These are phyloP conservation scores for Irpex lacteus DNA, from an alignment of 1,284 basidiomycete species.

Conservation along the genomic window DNA sequence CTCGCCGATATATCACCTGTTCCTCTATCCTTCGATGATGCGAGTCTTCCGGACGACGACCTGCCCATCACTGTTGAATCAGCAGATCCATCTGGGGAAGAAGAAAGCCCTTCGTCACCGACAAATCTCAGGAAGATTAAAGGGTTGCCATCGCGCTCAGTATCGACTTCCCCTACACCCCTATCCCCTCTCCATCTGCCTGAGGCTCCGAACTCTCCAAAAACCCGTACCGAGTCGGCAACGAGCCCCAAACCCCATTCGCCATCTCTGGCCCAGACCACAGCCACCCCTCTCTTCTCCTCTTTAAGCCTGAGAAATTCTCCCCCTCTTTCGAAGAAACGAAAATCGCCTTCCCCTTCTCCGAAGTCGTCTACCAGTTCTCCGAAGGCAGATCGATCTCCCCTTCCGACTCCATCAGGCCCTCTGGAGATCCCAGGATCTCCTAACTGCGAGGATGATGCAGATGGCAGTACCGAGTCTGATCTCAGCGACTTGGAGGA, in stretches of 20 bases:
- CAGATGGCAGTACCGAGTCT: not conserved
- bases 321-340: not conserved
- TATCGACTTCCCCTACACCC: not conserved
- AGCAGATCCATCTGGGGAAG: not conserved
- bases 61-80: not conserved
- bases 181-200: not conserved
- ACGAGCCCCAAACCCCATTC: not conserved
- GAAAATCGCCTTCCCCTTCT: not conserved
- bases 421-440: not conserved
- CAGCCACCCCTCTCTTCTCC: not conserved
- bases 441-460: not conserved
- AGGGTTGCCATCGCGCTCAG: not conserved
- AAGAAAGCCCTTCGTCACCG: not conserved
- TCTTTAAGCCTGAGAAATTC: not conserved
- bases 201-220: not conserved
- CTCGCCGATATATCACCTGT: conserved; percentile 7
- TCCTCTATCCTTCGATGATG: not conserved
- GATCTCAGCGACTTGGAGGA: conserved; percentile 1
- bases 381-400: not conserved
- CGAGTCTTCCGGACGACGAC: not conserved
- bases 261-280: not conserved
- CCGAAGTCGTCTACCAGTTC: not conserved
- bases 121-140: not conserved
- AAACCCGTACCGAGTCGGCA: not conserved
- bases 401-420: too few species aligned